Evolutionary conservation across 495 filamentous ascomycete genomes (phyloP).

Genomic region (Daldinia vernicosa): DNA sequence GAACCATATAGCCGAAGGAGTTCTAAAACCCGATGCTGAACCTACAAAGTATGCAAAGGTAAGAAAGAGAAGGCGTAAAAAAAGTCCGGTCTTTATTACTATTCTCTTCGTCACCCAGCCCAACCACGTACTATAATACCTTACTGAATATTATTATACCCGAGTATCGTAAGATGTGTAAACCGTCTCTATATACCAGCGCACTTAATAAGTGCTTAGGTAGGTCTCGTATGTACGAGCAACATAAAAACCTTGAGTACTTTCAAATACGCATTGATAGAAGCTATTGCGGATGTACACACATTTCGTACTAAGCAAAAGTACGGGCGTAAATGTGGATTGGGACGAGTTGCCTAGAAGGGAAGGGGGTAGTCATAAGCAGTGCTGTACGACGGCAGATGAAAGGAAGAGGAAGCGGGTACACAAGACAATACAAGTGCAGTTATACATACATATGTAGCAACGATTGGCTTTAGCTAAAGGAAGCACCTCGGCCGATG

Average conservation of each 20-base stretch:
- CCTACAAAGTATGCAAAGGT: conserved; percentile 11
- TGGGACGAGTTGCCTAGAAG: conserved; percentile 28
- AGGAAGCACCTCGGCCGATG: conserved; percentile 35
- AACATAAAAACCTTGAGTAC: background rate
- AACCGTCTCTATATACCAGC: background rate
- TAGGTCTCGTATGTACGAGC: background rate
- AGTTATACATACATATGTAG: too few relatives aligned
- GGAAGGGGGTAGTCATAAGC: conserved; percentile 27
- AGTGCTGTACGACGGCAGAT: conserved; percentile 24
- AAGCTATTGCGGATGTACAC: conserved; percentile 1
- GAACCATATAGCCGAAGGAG: conserved; percentile 27
- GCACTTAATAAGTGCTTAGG: background rate
- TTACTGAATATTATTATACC: conserved; percentile 5
- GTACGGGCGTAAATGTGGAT: conserved; percentile 36
- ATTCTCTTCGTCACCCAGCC: conserved; percentile 18
- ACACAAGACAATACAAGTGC: background rate
- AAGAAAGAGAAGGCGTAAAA: conserved; percentile 19
- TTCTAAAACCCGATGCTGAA: conserved; percentile 27
- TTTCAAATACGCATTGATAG: background rate
- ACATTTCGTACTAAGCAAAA: conserved; percentile 15
- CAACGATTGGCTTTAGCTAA: background rate
- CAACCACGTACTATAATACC: conserved; percentile 2
- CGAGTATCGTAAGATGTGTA: conserved; percentile 3
- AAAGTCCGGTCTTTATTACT: conserved; percentile 36
- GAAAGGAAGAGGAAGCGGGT: conserved; percentile 11